Conservation (phyloP, 2,329 filamentous ascomycete genomes). For the Fusarium miscanthi region DNA sequence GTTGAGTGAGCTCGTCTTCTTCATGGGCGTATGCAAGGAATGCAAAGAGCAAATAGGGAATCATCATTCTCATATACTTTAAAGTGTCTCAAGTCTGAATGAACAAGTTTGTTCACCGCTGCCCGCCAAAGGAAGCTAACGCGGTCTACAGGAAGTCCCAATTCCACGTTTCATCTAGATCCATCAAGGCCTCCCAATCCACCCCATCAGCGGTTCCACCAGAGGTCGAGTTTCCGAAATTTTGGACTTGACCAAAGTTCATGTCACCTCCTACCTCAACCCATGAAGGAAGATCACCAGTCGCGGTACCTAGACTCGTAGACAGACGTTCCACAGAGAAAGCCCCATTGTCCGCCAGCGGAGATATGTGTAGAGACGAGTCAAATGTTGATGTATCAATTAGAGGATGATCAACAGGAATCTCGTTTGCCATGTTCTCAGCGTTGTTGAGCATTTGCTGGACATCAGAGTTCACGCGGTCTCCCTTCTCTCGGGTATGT, state of each 20-base stretch:
- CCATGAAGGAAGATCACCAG: constrained; percentile 25
- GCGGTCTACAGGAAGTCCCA: constrained; percentile 35
- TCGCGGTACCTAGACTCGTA: constrained; percentile 3
- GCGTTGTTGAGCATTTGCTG: constrained; percentile 13
- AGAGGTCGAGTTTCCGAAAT: neutral
- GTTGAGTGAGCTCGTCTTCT: neutral
- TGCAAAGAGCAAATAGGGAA: neutral
- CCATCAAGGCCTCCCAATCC: constrained; percentile 37
- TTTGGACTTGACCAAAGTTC: neutral
- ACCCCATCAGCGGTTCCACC: neutral
- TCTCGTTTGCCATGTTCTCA: neutral
- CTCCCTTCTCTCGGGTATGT: neutral
- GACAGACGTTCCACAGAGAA: constrained; percentile 10
- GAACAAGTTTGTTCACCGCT: neutral
- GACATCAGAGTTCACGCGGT: neutral
- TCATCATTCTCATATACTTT: neutral
- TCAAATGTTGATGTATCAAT: constrained; percentile 19
- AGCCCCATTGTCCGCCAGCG: neutral
- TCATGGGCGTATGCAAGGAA: neutral
- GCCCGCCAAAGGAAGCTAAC: neutral
- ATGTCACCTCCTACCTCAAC: neutral
- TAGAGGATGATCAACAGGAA: constrained; percentile 8
- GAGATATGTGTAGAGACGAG: constrained; percentile 6
- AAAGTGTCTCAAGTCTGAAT: neutral
- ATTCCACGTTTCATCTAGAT: constrained; percentile 22